Conservation (phyloP, 768 basidiomycete species). For the Lactarius tabidus region DNA sequence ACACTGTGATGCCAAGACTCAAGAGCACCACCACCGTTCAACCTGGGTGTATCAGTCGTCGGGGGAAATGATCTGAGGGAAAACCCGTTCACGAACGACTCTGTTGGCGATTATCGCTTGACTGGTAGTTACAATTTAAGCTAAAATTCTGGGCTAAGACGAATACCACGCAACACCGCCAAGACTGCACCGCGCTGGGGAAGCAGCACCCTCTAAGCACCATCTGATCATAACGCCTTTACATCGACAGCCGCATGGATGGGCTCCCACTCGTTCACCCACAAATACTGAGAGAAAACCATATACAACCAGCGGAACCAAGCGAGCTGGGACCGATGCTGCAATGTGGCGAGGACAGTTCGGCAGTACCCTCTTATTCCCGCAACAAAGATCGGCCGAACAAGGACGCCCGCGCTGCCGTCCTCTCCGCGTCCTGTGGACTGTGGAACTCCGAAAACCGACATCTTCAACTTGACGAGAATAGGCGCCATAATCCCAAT, state of each 20-base stretch:
- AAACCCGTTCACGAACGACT: background rate
- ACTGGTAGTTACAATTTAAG: no score
- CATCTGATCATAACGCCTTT: background rate
- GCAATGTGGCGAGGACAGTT: constrained; percentile 63
- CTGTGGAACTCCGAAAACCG: constrained; percentile 13
- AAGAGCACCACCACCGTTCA: no score
- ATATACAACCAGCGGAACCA: constrained; percentile 92
- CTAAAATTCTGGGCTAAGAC: background rate
- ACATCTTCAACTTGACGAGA: constrained; percentile 46
- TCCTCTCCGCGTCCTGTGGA: constrained; percentile 11
- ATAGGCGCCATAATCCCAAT: constrained; percentile 49
- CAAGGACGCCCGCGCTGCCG: constrained; percentile 3
- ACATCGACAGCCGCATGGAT: constrained; percentile 31
- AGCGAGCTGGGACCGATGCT: constrained; percentile 70
- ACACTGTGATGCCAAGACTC: no score
- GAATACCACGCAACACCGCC: background rate
- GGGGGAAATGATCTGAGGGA: no score
- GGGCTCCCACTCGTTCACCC: constrained; percentile 82
- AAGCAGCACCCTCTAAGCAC: background rate
- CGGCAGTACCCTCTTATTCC: constrained; percentile 50
- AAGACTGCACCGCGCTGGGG: background rate
- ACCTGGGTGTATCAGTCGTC: no score
- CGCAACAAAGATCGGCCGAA: constrained; percentile 50
- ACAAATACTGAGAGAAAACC: constrained; percentile 81
- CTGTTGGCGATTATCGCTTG: no score